A percentile compares a stretch with the other conserved stretches of the same genome.
Evolutionary conservation across 352 stramenopile genomes (phyloP).

Genomic region (Phytopythium aichiense): DNA sequence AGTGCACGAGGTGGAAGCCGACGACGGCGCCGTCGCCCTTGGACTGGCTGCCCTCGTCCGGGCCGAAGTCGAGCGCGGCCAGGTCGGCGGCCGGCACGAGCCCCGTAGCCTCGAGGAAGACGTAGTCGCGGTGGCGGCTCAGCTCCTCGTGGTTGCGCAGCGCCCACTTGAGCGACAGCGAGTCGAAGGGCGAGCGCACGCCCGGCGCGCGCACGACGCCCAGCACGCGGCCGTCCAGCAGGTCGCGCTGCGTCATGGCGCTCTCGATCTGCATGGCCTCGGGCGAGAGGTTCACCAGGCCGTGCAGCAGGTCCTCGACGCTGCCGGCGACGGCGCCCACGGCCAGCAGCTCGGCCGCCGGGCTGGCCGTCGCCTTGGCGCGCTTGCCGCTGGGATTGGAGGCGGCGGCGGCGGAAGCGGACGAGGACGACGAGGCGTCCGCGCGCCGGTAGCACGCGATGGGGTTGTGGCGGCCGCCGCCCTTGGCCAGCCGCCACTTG

Average conservation of each 20-base stretch:
- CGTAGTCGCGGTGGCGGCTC: slow-evolving; percentile 56
- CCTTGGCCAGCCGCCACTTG: slow-evolving; percentile 39
- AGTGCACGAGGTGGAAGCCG: slow-evolving; percentile 61
- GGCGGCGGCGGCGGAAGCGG: too few species aligned
- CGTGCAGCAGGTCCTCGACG: slow-evolving; percentile 49
- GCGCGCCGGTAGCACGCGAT: slow-evolving; percentile 33
- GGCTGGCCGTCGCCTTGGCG: background rate
- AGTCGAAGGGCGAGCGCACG: slow-evolving; percentile 43
- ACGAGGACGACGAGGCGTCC: background rate
- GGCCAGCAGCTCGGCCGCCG: slow-evolving; percentile 37
- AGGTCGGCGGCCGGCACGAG: slow-evolving; percentile 13
- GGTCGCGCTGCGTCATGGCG: slow-evolving; percentile 33
- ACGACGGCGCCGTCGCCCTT: slow-evolving; percentile 10
- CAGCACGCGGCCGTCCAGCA: slow-evolving; percentile 55
- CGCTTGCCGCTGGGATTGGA: background rate
- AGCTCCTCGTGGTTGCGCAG: slow-evolving; percentile 51
- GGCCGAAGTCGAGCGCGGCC: background rate
- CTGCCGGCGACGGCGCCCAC: slow-evolving; percentile 28
- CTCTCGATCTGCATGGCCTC: slow-evolving; percentile 62
- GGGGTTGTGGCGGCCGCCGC: slow-evolving; percentile 27
- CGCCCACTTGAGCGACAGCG: slow-evolving; percentile 63
- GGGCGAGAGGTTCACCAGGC: slow-evolving; percentile 48
- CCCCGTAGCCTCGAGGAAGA: slow-evolving; percentile 65
- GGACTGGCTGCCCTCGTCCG: slow-evolving; percentile 16
- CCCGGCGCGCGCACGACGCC: slow-evolving; percentile 38